Percentiles rank a stretch among this genome's conserved stretches.
phyloP scores from a whole-genome alignment of 208 protist species.

The Trypanosomatidae sp. region DNA sequence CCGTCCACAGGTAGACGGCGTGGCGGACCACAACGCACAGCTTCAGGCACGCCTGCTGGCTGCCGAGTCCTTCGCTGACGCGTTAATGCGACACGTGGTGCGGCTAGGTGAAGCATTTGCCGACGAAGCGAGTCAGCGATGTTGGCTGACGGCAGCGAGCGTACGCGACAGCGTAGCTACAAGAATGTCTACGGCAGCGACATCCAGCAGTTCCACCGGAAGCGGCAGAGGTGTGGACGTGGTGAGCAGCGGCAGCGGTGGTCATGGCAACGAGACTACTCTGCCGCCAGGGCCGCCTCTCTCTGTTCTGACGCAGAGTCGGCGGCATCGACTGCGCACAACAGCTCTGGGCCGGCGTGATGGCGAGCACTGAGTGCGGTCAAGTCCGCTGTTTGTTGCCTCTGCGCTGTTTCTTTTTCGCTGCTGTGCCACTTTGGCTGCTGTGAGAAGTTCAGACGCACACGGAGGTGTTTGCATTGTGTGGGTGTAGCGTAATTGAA shows the following conservation, averaged over 20 bases:
- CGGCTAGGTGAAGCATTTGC: constrained; percentile 6
- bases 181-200: not conserved
- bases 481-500: not conserved
- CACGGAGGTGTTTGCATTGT: not conserved
- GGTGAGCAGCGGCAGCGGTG: not conserved
- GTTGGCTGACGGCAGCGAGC: not conserved
- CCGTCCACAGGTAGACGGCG: constrained; percentile 12
- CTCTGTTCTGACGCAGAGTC: constrained; percentile 2
- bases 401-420: not conserved
- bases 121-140: constrained; percentile 16
- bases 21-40: constrained; percentile 26
- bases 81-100: constrained; percentile 23
- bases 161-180: not conserved
- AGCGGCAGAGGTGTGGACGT: not conserved
- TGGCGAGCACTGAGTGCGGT: not conserved
- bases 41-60: constrained; percentile 20
- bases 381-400: not conserved
- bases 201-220: not conserved
- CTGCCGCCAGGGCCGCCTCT: not conserved
- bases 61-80: constrained; percentile 4
- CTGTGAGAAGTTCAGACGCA: not conserved
- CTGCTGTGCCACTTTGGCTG: not conserved
- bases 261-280: not conserved
- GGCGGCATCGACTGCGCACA: constrained; percentile 8
- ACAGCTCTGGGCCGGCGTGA: not conserved